Conservation (phyloP, 169 alveolate species). For the Plasmodium yoelii region DNA sequence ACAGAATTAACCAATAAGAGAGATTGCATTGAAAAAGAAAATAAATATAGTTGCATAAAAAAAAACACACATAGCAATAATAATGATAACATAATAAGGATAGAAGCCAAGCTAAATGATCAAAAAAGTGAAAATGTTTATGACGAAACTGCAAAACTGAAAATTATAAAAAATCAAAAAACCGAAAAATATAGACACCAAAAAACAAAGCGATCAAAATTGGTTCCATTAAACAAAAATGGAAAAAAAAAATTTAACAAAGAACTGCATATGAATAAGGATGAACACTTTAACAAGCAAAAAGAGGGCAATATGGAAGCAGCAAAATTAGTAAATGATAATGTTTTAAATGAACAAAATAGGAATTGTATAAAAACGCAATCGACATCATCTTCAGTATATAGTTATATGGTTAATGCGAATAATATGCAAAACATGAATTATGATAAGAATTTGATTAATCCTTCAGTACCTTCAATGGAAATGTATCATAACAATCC, state of each 20-base stretch:
- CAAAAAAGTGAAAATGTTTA: constrained; percentile 4
- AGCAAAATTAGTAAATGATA: not conserved
- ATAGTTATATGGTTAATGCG: constrained; percentile 48
- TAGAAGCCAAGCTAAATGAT: not conserved
- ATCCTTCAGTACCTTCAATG: constrained; percentile 36
- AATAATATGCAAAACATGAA: constrained; percentile 28
- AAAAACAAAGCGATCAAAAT: constrained; percentile 39
- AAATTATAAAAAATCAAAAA: constrained; percentile 10
- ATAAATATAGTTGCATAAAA: constrained; percentile 11
- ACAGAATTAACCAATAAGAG: constrained; percentile 9
- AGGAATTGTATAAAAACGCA: constrained; percentile 9
- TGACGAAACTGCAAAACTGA: not conserved
- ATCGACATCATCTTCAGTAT: constrained; percentile 40
- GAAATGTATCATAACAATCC: constrained; percentile 52
- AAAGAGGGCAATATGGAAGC: not conserved
- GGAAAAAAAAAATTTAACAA: constrained; percentile 18
- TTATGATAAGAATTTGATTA: constrained; percentile 46
- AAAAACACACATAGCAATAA: not conserved
- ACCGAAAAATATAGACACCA: constrained; percentile 8
- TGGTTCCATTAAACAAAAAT: constrained; percentile 22
- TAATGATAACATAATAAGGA: not conserved
- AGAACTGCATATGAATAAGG: not conserved
- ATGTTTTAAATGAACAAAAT: constrained; percentile 8
- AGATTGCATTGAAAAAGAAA: not conserved
- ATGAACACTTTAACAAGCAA: not conserved